phyloP scores from a whole-genome alignment of 73 alveolate genomes.

The Strombidium stylifer region DNA sequence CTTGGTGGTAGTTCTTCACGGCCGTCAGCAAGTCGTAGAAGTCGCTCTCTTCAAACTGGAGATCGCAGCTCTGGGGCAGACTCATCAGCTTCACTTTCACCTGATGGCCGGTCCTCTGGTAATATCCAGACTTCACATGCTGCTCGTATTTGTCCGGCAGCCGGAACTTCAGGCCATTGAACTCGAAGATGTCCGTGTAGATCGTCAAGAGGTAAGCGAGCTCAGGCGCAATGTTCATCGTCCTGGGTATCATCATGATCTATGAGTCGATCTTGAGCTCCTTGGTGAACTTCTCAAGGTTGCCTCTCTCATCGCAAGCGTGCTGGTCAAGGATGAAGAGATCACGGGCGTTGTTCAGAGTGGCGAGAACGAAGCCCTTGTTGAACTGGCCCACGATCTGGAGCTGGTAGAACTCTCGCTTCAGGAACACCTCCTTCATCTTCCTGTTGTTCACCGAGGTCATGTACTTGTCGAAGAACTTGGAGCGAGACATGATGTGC shows the following conservation, averaged over 20 bases:
- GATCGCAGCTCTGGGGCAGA: constrained; percentile 17
- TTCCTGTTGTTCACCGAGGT: background rate
- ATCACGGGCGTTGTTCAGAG: constrained; percentile 58
- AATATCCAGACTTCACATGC: background rate
- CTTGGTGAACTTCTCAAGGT: constrained; percentile 79
- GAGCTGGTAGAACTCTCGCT: constrained; percentile 77
- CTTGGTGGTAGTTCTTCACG: background rate
- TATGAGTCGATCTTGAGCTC: constrained; percentile 50
- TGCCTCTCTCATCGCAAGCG: constrained; percentile 97
- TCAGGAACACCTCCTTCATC: constrained; percentile 29
- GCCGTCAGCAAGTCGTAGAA: constrained; percentile 31
- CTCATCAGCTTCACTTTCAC: background rate
- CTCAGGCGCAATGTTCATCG: background rate
- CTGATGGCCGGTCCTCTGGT: background rate
- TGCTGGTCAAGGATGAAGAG: constrained; percentile 94
- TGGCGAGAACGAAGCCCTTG: constrained; percentile 86
- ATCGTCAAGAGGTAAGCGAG: background rate
- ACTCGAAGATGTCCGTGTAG: background rate
- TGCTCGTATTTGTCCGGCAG: background rate
- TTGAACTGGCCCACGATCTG: constrained; percentile 93
- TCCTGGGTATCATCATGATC: constrained; percentile 49
- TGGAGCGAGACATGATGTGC: background rate
- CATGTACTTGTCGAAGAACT: background rate
- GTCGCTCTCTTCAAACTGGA: constrained; percentile 27
- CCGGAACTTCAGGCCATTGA: constrained; percentile 9